Percentiles rank a stretch among this genome's conserved stretches.
phyloP scores from a whole-genome alignment of 148 eudicot genomes.

The Rhododendron griersonianum region DNA sequence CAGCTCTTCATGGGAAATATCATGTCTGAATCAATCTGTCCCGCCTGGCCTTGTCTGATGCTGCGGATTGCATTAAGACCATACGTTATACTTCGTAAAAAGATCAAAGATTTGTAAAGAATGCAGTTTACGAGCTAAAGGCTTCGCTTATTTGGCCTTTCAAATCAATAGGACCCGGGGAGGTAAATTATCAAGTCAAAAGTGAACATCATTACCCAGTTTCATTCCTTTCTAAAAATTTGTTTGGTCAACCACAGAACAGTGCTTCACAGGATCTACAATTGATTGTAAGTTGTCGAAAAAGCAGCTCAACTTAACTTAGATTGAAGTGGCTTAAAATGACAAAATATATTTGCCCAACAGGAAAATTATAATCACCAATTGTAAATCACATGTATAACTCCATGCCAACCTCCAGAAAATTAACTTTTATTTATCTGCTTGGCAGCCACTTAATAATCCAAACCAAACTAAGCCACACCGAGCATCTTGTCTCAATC shows the following conservation, averaged over 20 bases:
- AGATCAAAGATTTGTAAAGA: background rate
- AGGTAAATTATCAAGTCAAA: background rate
- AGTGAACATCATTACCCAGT: background rate
- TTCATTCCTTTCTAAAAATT: background rate
- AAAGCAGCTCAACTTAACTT: background rate
- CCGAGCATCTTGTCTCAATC: background rate
- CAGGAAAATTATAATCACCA: background rate
- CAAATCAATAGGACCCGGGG: too few species aligned
- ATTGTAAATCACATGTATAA: background rate
- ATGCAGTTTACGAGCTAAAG: background rate
- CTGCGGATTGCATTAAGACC: conserved; percentile 2
- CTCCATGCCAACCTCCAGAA: background rate
- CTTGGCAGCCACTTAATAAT: conserved; percentile 1
- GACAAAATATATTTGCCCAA: background rate
- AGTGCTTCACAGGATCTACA: background rate
- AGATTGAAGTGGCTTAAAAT: background rate
- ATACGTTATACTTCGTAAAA: background rate
- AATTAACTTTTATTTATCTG: background rate
- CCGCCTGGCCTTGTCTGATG: background rate
- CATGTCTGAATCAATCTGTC: conserved; percentile 5
- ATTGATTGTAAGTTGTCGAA: background rate
- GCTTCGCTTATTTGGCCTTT: background rate
- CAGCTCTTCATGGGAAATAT: background rate
- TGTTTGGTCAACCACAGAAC: background rate
- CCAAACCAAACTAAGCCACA: background rate